Evolutionary conservation across 2,329 filamentous ascomycete species (phyloP).

Genomic region (Ceratocystis lukuohia): DNA sequence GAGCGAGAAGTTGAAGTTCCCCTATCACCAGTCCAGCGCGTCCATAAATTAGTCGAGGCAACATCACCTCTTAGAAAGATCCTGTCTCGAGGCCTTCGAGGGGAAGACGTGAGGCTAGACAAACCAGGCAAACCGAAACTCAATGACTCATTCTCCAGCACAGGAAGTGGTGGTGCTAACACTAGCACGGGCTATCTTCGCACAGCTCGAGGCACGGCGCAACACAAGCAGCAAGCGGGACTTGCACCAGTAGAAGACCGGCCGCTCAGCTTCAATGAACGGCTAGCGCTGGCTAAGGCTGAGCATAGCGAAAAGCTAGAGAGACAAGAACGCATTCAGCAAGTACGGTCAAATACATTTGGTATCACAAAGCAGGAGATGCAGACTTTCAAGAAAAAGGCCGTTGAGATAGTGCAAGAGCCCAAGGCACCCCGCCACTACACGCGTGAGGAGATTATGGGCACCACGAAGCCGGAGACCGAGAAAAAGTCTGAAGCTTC

Average conservation of each 20-base stretch:
- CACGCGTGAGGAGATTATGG: constrained; percentile 49
- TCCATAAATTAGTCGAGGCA: constrained; percentile 16
- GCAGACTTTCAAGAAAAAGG: constrained; percentile 45
- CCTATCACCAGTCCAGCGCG: constrained; percentile 16
- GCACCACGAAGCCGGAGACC: constrained; percentile 28
- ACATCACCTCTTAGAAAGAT: constrained; percentile 17
- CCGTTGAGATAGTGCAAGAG: constrained; percentile 40
- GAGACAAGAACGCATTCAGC: constrained; percentile 38
- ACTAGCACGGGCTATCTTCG: constrained; percentile 11
- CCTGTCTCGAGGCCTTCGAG: constrained; percentile 13
- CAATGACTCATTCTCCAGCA: constrained; percentile 13
- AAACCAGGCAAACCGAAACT: constrained; percentile 3
- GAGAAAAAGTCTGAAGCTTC: constrained; percentile 38
- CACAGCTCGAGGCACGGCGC: constrained; percentile 10
- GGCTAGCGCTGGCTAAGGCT: constrained; percentile 56
- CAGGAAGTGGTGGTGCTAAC: neutral
- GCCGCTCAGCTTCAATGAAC: constrained; percentile 63
- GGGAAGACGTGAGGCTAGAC: constrained; percentile 15
- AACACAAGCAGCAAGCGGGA: constrained; percentile 1
- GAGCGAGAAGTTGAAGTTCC: constrained; percentile 14
- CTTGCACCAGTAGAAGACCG: constrained; percentile 22
- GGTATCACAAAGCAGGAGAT: constrained; percentile 44
- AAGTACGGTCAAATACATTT: constrained; percentile 43
- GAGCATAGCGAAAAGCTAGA: constrained; percentile 41
- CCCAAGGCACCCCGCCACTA: constrained; percentile 39